These are phyloP conservation scores for Rhodotorula sphaerocarpa DNA, from an alignment of 768 basidiomycete species.

Conservation along the genomic window DNA sequence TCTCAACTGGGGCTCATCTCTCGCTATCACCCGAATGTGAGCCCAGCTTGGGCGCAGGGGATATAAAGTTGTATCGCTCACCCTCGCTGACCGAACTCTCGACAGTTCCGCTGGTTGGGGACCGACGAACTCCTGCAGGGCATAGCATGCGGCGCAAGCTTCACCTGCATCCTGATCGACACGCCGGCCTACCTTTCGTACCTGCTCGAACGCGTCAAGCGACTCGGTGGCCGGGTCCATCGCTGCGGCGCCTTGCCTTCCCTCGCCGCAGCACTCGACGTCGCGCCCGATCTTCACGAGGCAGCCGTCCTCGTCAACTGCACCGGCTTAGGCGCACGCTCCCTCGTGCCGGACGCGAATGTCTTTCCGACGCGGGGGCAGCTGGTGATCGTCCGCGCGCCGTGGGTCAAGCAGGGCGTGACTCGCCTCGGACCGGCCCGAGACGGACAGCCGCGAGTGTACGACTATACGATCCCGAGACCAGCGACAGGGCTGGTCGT, in stretches of 20 bases:
- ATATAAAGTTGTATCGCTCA: neutral
- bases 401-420: conserved; percentile 44
- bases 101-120: conserved; percentile 46
- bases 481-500: conserved; percentile 44
- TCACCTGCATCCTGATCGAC: conserved; percentile 64
- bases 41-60: neutral
- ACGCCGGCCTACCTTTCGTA: conserved; percentile 58
- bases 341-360: conserved; percentile 51
- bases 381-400: conserved; percentile 41
- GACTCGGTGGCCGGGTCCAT: conserved; percentile 56
- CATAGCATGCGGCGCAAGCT: conserved; percentile 52
- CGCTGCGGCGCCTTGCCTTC: conserved; percentile 46
- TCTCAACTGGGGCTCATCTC: conserved; percentile 13
- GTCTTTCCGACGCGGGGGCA: conserved; percentile 47
- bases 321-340: conserved; percentile 56
- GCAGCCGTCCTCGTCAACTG: conserved; percentile 61
- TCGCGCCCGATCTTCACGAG: neutral
- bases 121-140: conserved; percentile 47
- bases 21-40: conserved; percentile 19
- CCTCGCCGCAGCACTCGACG: neutral
- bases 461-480: conserved; percentile 45
- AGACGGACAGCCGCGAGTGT: conserved; percentile 34
- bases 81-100: neutral
- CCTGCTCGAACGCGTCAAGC: conserved; percentile 55
- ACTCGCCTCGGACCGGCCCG: conserved; percentile 43